Conservation (phyloP, 2,329 filamentous ascomycete species). For the Trichoderma atrobrunneum region DNA sequence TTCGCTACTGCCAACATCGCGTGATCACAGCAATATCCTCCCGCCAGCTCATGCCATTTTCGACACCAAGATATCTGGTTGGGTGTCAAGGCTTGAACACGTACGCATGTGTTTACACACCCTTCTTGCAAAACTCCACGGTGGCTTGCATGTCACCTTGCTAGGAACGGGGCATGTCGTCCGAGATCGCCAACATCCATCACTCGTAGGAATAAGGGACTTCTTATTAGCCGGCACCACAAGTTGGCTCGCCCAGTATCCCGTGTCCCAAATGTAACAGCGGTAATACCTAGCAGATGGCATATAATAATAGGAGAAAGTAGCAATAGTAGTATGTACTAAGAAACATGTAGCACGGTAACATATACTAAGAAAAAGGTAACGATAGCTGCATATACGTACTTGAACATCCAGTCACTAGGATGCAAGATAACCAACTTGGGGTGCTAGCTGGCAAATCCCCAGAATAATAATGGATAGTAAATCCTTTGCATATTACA, state of each 20-base stretch:
- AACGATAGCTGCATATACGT: not conserved
- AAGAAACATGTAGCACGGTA: not conserved
- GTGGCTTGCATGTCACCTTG: conserved; percentile 4
- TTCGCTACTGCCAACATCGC: conserved; percentile 6
- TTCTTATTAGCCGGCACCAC: not conserved
- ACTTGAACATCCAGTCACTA: not conserved
- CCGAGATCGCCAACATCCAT: not conserved
- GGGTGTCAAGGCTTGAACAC: not conserved
- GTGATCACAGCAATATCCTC: not conserved
- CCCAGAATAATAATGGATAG: not conserved
- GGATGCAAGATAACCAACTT: not conserved
- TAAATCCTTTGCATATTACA: not conserved
- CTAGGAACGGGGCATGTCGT: not conserved
- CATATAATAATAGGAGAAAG: not conserved
- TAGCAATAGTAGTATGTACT: not conserved
- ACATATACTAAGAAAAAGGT: not conserved
- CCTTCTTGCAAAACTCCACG: not conserved
- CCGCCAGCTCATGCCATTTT: conserved; percentile 7
- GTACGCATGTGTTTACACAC: not conserved
- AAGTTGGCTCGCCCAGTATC: not conserved
- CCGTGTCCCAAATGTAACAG: not conserved
- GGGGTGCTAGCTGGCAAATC: no score
- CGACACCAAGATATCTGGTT: not conserved
- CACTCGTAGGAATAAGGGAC: not conserved
- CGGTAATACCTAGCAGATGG: not conserved